These are phyloP conservation scores for Starmerella bombi DNA, from an alignment of 805 yeast species.

Conservation along the genomic window DNA sequence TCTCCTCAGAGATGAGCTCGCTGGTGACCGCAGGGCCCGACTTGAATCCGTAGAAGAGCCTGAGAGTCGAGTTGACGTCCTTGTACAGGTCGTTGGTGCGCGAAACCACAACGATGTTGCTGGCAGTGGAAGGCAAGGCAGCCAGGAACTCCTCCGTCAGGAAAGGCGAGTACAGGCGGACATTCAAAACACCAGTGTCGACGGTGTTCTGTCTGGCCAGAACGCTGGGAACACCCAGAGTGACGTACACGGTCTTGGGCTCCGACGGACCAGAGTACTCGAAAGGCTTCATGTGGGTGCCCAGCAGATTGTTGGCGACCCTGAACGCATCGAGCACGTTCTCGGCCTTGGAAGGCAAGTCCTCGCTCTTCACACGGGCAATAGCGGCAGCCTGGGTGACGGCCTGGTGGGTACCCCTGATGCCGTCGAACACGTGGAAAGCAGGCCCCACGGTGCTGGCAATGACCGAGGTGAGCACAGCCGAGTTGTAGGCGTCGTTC, in stretches of 20 bases:
- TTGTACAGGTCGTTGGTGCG: constrained; percentile 41
- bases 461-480: constrained; percentile 51
- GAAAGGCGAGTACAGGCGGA: constrained; percentile 74
- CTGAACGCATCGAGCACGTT: constrained; percentile 29
- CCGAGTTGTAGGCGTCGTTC: constrained; percentile 37
- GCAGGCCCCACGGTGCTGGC: constrained; percentile 46
- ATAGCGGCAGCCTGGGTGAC: constrained; percentile 6
- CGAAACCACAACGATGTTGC: constrained; percentile 53
- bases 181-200: constrained; percentile 52
- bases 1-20: constrained; percentile 35
- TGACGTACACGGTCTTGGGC: constrained; percentile 65
- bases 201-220: constrained; percentile 31
- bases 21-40: constrained; percentile 28
- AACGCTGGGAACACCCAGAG: constrained; percentile 56
- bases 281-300: constrained; percentile 44
- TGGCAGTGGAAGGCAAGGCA: constrained; percentile 44
- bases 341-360: constrained; percentile 20
- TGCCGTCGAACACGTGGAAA: constrained; percentile 70
- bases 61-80: constrained; percentile 42
- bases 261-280: constrained; percentile 53
- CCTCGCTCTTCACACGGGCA: not conserved
- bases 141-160: constrained; percentile 46
- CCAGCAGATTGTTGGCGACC: constrained; percentile 41
- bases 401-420: constrained; percentile 43
- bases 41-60: constrained; percentile 19